phyloP scores from a whole-genome alignment of 208 protist genomes.

The Wallacemonas rigidus region DNA sequence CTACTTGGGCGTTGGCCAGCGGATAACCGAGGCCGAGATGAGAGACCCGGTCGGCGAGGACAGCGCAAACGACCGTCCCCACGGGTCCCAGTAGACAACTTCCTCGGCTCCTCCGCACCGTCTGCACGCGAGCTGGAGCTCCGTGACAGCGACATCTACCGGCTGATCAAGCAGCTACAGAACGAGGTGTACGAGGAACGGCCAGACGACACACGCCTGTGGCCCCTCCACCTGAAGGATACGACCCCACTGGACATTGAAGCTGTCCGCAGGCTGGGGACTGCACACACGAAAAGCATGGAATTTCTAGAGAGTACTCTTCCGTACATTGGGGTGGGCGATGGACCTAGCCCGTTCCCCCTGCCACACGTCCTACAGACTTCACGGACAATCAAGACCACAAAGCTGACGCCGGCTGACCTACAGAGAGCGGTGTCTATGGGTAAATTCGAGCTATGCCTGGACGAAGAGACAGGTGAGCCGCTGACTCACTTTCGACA shows the following conservation, averaged over 20 bases:
- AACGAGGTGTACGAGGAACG: background rate
- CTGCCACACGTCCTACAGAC: constrained; percentile 5
- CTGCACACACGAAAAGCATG: background rate
- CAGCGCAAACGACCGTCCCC: background rate
- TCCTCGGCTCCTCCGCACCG: constrained; percentile 2
- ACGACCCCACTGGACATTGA: constrained; percentile 13
- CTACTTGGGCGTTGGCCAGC: constrained; percentile 26
- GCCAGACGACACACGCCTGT: background rate
- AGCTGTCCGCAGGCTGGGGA: background rate
- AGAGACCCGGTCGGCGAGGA: background rate
- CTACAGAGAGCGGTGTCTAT: background rate
- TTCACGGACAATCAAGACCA: constrained; percentile 17
- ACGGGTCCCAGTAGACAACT: background rate
- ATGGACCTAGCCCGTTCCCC: background rate
- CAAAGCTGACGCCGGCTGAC: background rate
- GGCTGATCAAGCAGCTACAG: background rate
- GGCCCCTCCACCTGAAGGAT: constrained; percentile 19
- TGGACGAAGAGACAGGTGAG: background rate
- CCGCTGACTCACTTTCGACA: background rate
- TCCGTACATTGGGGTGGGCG: constrained; percentile 3
- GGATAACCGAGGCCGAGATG: constrained; percentile 7
- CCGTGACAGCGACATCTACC: constrained; percentile 7
- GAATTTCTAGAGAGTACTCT: background rate
- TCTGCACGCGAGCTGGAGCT: constrained; percentile 1
- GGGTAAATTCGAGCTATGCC: constrained; percentile 17